Base-by-base conservation (phyloP, 2,329 filamentous ascomycete genomes). In the Blumeria hordei region DNA sequence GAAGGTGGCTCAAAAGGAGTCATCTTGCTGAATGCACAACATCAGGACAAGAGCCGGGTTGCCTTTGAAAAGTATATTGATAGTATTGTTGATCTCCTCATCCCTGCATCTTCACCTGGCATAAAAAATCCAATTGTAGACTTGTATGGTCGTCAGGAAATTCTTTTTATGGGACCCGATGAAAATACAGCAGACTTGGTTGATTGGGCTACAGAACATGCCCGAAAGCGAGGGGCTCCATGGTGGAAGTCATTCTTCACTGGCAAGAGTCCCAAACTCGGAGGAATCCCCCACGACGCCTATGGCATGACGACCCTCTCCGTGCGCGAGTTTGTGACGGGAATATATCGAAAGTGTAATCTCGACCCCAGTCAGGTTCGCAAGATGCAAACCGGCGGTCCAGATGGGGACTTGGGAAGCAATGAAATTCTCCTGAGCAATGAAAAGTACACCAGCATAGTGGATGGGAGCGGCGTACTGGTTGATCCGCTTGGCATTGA, bases 171-270 rank as follows among this genome's bases (percentile, higher is more conserved):
- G 87, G 92, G 92, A 36, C 92, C 92, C 0, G 92, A 98, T 62
- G 92, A 98, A 79, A 98, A 98, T 71, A 98, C 92, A 0, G 92
- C 92, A 21, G 87, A 94, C 64, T 76, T 98, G 36, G 92, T 98
- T 54, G 81, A 98, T 69, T 98, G 92, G 92, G 92, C 92, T n/a
- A 98, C 92, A 1, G 83, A 92, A 68, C 92, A 98, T 68, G 92
- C 92, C 58, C 80, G 87, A 54, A 72, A 73, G 58, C 81, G 92
- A 62, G 88, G 88, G 49, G 92, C 92, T 4, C 87, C 88, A 33
- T 98, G 90, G 87, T 98, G 92, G 92, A 98, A 98, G 75, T 98
- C 92, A 0, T 98, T 98, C 78, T 98, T 98, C 75, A 98, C 92
- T 1, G 92, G 92, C 65, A 98, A 98, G 76, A 94, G 87, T 62